Conservation (phyloP, 2,329 filamentous ascomycete species). For the Thielaviopsis ethacetica region DNA sequence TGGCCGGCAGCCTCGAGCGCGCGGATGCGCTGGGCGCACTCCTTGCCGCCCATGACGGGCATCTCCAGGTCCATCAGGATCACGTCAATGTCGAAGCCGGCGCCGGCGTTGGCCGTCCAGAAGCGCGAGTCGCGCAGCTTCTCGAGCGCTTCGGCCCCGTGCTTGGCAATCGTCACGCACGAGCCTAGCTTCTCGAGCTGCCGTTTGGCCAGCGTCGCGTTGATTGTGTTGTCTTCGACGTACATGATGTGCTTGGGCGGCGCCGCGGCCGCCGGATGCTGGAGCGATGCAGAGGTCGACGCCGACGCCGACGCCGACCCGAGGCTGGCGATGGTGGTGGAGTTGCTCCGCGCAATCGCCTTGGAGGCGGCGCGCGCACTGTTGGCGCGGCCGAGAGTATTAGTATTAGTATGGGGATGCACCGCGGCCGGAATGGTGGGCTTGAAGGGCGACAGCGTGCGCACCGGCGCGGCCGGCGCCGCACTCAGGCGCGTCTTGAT, state of each 20-base stretch:
- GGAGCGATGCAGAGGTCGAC: slow-evolving; percentile 3
- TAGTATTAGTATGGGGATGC: not conserved
- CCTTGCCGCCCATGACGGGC: slow-evolving; percentile 70
- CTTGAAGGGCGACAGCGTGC: not conserved
- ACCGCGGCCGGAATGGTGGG: too few relatives aligned
- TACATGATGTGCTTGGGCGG: slow-evolving; percentile 40
- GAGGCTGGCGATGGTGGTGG: slow-evolving; percentile 6
- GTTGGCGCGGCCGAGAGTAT: too few relatives aligned
- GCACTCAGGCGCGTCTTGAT: slow-evolving; percentile 48
- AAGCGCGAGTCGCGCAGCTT: slow-evolving; percentile 38
- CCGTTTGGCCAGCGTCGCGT: slow-evolving; percentile 46
- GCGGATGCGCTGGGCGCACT: slow-evolving; percentile 53
- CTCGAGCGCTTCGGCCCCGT: slow-evolving; percentile 46
- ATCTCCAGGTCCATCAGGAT: slow-evolving; percentile 73
- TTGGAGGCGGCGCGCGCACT: not conserved
- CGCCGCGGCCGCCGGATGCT: slow-evolving; percentile 12
- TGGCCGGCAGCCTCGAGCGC: slow-evolving; percentile 46
- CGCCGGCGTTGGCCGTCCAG: slow-evolving; percentile 32
- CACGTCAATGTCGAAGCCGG: slow-evolving; percentile 41
- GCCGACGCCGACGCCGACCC: slow-evolving; percentile 18
- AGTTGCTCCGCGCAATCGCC: not conserved
- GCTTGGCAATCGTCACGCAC: slow-evolving; percentile 45
- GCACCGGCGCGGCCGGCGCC: not conserved
- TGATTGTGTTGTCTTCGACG: slow-evolving; percentile 53
- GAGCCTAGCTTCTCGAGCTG: slow-evolving; percentile 46